Percentiles rank a stretch among this genome's conserved stretches.
Conservation (phyloP, 2,329 filamentous ascomycete species). For the Beauveria sp. region DNA sequence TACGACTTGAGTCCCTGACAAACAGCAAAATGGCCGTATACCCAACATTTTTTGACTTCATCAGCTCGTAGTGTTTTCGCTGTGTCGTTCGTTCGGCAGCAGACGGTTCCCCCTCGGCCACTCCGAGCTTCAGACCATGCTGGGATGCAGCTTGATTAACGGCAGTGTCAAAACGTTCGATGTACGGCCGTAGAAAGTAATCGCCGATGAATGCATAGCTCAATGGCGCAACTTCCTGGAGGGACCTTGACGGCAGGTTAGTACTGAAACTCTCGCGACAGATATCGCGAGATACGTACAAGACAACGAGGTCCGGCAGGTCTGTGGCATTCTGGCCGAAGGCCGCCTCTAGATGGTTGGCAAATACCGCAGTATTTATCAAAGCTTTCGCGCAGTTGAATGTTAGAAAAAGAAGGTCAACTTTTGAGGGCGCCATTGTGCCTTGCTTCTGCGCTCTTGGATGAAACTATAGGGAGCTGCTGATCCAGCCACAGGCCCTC, state of each 20-base stretch:
- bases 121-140: slow-evolving; percentile 17
- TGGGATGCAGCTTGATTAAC: slow-evolving; percentile 59
- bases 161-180: slow-evolving; percentile 62
- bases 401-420: slow-evolving; percentile 72
- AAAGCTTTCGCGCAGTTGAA: slow-evolving; percentile 79
- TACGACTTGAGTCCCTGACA: slow-evolving; percentile 52
- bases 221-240: slow-evolving; percentile 87
- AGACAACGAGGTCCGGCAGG: slow-evolving; percentile 48
- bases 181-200: slow-evolving; percentile 69
- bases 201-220: slow-evolving; percentile 79
- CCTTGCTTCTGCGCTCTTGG: background rate
- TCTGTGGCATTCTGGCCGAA: slow-evolving; percentile 42
- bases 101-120: slow-evolving; percentile 12
- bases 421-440: slow-evolving; percentile 34
- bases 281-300: slow-evolving; percentile 36
- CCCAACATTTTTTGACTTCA: slow-evolving; percentile 68
- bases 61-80: slow-evolving; percentile 53
- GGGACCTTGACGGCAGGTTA: slow-evolving; percentile 44
- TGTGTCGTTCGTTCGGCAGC: slow-evolving; percentile 10
- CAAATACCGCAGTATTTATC: slow-evolving; percentile 64
- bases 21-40: slow-evolving; percentile 90
- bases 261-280: background rate
- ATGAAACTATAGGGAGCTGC: background rate
- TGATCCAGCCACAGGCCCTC: background rate
- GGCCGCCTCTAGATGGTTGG: slow-evolving; percentile 57